Evolutionary conservation across 2,329 filamentous ascomycete species (phyloP).

Genomic region (Aspergillus chevalieri): DNA sequence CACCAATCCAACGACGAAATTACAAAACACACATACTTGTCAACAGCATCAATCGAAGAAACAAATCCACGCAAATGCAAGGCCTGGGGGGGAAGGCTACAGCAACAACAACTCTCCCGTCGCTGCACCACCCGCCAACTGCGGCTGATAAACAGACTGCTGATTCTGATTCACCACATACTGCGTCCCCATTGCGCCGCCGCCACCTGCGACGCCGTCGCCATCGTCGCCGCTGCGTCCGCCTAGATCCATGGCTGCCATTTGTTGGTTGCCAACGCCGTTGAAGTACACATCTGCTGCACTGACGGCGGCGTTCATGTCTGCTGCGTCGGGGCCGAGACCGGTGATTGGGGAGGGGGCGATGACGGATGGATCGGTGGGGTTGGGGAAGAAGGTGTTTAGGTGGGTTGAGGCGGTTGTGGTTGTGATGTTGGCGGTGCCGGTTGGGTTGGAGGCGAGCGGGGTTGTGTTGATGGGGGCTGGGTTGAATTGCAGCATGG

Average conservation of each 20-base stretch:
- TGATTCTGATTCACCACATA: slow-evolving; percentile 77
- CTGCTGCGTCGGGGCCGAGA: slow-evolving; percentile 29
- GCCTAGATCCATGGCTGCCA: slow-evolving; percentile 64
- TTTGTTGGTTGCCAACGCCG: slow-evolving; percentile 65
- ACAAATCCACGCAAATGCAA: no score
- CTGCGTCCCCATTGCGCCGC: slow-evolving; percentile 43
- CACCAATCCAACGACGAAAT: no score
- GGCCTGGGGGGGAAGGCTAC: slow-evolving; percentile 27
- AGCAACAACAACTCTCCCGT: slow-evolving; percentile 68
- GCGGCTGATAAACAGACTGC: slow-evolving; percentile 67
- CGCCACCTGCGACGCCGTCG: slow-evolving; percentile 60
- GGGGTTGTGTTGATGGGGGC: slow-evolving; percentile 18
- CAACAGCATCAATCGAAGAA: no score
- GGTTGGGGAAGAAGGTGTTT: slow-evolving; percentile 11
- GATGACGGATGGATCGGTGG: slow-evolving; percentile 22
- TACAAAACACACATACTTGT: no score
- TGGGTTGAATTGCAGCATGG: slow-evolving; percentile 20
- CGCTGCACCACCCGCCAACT: slow-evolving; percentile 55
- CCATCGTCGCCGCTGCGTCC: slow-evolving; percentile 59
- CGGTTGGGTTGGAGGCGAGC: slow-evolving; percentile 23
- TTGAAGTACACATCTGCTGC: slow-evolving; percentile 90
- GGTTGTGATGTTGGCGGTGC: slow-evolving; percentile 22
- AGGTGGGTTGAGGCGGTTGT: background rate
- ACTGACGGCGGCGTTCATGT: slow-evolving; percentile 65
- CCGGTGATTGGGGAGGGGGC: slow-evolving; percentile 26